phyloP scores from a whole-genome alignment of 176 grass and related monocot species.

The Bonia amplexicaulis region DNA sequence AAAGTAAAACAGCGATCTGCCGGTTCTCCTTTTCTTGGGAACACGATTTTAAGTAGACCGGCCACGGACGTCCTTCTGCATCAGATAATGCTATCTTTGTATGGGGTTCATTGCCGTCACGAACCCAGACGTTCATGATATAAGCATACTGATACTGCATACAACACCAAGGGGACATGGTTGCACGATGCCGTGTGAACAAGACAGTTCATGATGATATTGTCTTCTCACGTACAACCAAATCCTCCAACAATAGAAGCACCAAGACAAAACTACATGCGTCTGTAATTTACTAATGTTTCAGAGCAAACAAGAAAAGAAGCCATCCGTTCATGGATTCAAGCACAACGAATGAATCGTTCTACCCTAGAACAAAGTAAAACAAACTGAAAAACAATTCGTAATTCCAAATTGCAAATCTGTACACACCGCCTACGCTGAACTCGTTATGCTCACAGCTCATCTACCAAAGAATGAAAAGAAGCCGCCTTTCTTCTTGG shows the following conservation, averaged over 20 bases:
- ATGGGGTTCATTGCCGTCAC: no score
- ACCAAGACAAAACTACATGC: neutral
- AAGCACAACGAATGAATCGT: slow-evolving; percentile 20
- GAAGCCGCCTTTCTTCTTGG: slow-evolving; percentile 62
- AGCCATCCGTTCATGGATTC: neutral
- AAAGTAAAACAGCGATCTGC: neutral
- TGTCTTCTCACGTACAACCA: neutral
- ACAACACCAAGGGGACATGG: no score
- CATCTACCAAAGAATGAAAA: slow-evolving; percentile 69
- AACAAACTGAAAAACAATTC: neutral
- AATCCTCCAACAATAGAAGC: neutral
- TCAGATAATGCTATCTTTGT: no score
- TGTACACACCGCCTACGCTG: slow-evolving; percentile 25
- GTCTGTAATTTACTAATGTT: neutral
- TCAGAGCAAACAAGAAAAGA: neutral
- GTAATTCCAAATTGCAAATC: slow-evolving; percentile 5
- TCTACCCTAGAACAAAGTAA: slow-evolving; percentile 30
- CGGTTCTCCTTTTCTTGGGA: neutral
- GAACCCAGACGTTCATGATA: no score
- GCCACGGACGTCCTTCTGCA: neutral
- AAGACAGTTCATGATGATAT: neutral
- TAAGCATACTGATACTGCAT: no score
- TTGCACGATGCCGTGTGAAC: no score
- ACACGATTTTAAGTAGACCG: neutral
- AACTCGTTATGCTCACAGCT: neutral